phyloP scores from a whole-genome alignment of 1,139 yeast species.

The Yamadazyma triangularis region DNA sequence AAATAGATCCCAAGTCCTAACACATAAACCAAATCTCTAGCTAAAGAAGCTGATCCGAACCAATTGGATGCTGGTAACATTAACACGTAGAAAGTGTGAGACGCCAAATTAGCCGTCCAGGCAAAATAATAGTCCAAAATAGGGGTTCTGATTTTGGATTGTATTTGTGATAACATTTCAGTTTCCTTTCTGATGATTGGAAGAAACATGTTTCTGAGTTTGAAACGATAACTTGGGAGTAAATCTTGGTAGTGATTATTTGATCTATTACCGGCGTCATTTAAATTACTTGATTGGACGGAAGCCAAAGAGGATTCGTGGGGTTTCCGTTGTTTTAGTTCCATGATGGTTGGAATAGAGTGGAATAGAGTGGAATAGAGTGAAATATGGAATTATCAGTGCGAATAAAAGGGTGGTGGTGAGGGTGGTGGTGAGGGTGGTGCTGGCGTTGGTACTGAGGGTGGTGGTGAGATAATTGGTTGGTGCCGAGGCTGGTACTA shows the following conservation, averaged over 20 bases:
- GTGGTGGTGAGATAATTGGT: too few relatives aligned
- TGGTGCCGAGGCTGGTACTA: too few relatives aligned
- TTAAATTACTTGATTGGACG: background rate
- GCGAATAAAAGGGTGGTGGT: too few relatives aligned
- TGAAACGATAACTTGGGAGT: slow-evolving; percentile 51
- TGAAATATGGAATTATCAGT: too few relatives aligned
- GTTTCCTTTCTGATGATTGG: slow-evolving; percentile 70
- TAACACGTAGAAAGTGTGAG: slow-evolving; percentile 89
- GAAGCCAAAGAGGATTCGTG: too few relatives aligned
- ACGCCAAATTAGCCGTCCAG: slow-evolving; percentile 84
- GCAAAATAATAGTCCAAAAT: slow-evolving; percentile 74
- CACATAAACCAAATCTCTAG: slow-evolving; percentile 69
- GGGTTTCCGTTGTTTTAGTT: too few relatives aligned
- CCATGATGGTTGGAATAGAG: too few relatives aligned
- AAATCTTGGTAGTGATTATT: slow-evolving; percentile 63
- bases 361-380: too few relatives aligned
- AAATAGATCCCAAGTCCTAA: slow-evolving; percentile 82
- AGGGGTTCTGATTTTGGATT: slow-evolving; percentile 46
- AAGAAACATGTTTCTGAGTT: slow-evolving; percentile 50
- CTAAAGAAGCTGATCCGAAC: slow-evolving; percentile 63
- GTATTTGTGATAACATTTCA: slow-evolving; percentile 53
- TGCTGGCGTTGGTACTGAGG: too few relatives aligned
- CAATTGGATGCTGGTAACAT: slow-evolving; percentile 84
- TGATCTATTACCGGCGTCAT: slow-evolving; percentile 72
- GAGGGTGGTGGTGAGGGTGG: too few relatives aligned